Percentiles rank a stretch among this genome's conserved stretches.
Evolutionary conservation across 2,329 filamentous ascomycete genomes (phyloP).

Genomic region (Trichoderma gracile): DNA sequence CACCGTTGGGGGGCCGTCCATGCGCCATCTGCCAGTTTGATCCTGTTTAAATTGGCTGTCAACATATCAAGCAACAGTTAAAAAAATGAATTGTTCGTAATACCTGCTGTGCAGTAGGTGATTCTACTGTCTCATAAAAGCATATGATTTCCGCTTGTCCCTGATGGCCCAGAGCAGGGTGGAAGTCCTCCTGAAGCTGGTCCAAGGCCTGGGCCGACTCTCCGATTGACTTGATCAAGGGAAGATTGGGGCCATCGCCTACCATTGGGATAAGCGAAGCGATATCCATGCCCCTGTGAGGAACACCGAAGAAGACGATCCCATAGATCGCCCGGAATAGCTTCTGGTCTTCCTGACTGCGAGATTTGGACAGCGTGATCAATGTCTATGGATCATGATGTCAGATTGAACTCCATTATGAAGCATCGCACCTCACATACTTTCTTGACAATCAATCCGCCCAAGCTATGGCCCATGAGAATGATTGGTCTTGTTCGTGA

Average conservation of each 20-base stretch:
- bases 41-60: too few species aligned
- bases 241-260: background rate
- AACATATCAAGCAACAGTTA: background rate
- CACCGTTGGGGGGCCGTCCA: too few species aligned
- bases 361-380: background rate
- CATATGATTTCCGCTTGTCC: background rate
- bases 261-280: background rate
- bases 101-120: background rate
- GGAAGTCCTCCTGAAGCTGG: too few species aligned
- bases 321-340: background rate
- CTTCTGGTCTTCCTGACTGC: background rate
- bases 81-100: too few species aligned
- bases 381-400: background rate
- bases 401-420: too few species aligned
- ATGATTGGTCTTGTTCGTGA: too few species aligned
- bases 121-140: constrained; percentile 5
- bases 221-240: too few species aligned
- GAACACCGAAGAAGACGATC: constrained; percentile 4
- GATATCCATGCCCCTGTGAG: background rate
- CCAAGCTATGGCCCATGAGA: too few species aligned
- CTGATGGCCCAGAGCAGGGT: too few species aligned
- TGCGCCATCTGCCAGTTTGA: too few species aligned
- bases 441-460: background rate
- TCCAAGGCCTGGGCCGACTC: too few species aligned
- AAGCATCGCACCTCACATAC: too few species aligned